These are phyloP conservation scores for Trichophyton equinum DNA, from an alignment of 2,329 filamentous ascomycete species.

Conservation along the genomic window DNA sequence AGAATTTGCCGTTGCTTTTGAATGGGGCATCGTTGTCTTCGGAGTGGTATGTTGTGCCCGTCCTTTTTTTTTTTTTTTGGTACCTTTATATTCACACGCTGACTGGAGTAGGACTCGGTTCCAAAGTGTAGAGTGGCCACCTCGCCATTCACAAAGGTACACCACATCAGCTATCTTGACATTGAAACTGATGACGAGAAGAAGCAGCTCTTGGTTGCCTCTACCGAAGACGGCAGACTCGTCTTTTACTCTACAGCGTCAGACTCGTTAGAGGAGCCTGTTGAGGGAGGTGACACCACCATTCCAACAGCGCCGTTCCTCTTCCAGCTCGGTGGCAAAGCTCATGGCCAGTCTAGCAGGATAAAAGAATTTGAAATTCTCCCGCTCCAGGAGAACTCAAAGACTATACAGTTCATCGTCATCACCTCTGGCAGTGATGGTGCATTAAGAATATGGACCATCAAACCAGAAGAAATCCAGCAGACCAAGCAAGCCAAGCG, in stretches of 20 bases:
- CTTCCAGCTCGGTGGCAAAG: constrained; percentile 66
- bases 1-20: constrained; percentile 81
- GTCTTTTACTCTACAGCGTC: constrained; percentile 51
- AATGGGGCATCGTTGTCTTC: constrained; percentile 72
- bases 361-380: constrained; percentile 82
- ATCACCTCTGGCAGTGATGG: constrained; percentile 77
- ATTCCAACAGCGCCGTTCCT: constrained; percentile 50
- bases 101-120: constrained; percentile 50
- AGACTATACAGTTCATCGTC: constrained; percentile 41
- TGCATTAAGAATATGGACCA: constrained; percentile 62
- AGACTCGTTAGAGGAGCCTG: constrained; percentile 17
- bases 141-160: constrained; percentile 61
- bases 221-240: constrained; percentile 81
- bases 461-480: constrained; percentile 31
- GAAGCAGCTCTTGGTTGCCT: constrained; percentile 50
- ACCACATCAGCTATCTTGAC: constrained; percentile 62
- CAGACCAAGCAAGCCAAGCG: constrained; percentile 11
- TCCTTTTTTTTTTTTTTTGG: not conserved
- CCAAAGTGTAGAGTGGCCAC: constrained; percentile 63
- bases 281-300: constrained; percentile 38
- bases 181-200: constrained; percentile 33
- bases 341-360: constrained; percentile 53
- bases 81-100: constrained; percentile 1
- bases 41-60: constrained; percentile 47
- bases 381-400: constrained; percentile 24